Evolutionary conservation across 257 asterid species (phyloP).

Genomic region (Solanum lignicaule): DNA sequence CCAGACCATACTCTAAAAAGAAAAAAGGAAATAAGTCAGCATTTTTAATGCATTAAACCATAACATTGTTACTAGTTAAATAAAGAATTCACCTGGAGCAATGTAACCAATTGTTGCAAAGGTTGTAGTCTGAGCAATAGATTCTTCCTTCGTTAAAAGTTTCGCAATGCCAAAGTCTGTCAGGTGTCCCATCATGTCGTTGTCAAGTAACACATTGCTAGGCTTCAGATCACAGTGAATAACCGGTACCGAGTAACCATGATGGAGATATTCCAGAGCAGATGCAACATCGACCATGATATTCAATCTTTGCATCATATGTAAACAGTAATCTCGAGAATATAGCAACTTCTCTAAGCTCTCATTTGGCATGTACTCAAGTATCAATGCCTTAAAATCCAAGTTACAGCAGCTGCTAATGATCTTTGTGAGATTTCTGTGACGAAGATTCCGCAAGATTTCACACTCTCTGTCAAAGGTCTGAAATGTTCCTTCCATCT

Average conservation of each 20-base stretch:
- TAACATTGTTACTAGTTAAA: background rate
- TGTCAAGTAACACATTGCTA: conserved; percentile 12
- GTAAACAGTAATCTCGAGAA: background rate
- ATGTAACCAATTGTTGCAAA: conserved; percentile 20
- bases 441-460: conserved; percentile 8
- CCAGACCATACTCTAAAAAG: conserved; percentile 18
- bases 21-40: background rate
- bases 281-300: conserved; percentile 16
- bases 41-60: background rate
- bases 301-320: conserved; percentile 5
- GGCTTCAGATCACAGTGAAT: conserved; percentile 27
- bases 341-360: conserved; percentile 13
- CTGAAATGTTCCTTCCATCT: background rate
- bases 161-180: conserved; percentile 22
- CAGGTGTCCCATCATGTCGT: conserved; percentile 13
- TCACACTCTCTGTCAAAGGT: background rate
- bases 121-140: conserved; percentile 8
- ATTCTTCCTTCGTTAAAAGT: conserved; percentile 6
- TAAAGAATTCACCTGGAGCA: conserved; percentile 11
- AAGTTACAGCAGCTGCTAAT: conserved; percentile 12
- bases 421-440: conserved; percentile 19
- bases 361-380: conserved; percentile 19
- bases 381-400: conserved; percentile 19
- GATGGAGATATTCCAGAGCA: conserved; percentile 20
- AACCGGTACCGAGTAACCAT: conserved; percentile 4